Conservation (phyloP, 768 basidiomycete genomes). For the Cystobasidium onofrii region DNA sequence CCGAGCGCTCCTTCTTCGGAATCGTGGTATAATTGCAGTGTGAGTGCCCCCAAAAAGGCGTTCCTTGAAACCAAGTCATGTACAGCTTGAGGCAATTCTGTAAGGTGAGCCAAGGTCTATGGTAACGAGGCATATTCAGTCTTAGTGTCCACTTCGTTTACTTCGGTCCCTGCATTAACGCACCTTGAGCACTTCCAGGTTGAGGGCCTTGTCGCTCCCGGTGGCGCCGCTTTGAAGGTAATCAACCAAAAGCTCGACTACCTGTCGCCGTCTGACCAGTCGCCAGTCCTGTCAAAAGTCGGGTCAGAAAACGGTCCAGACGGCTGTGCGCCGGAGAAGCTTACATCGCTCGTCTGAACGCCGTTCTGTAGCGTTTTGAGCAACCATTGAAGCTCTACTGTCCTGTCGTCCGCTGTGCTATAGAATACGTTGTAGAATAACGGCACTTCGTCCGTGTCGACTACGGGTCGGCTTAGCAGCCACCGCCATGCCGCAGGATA, state of each 20-base stretch:
- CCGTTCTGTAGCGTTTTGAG: conserved; percentile 37
- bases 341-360: conserved; percentile 23
- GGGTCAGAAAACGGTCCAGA: background rate
- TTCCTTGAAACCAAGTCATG: conserved; percentile 39
- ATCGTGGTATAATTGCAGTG: background rate
- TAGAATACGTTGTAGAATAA: conserved; percentile 84
- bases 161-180: background rate
- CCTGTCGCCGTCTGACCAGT: conserved; percentile 39
- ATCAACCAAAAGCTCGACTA: conserved; percentile 38
- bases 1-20: background rate
- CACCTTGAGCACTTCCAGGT: conserved; percentile 37
- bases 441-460: conserved; percentile 76
- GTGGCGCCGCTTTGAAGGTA: conserved; percentile 35
- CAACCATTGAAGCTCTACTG: conserved; percentile 38
- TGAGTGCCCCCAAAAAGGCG: conserved; percentile 33
- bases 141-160: too few relatives aligned
- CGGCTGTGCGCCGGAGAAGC: background rate
- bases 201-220: conserved; percentile 20
- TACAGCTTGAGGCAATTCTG: conserved; percentile 35
- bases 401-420: conserved; percentile 36
- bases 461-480: conserved; percentile 73
- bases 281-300: conserved; percentile 38
- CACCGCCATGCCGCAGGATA: conserved; percentile 81
- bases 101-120: conserved; percentile 37
- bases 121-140: background rate